A percentile compares a stretch with the other conserved stretches of the same genome.
Conservation (phyloP, 2,329 filamentous ascomycete genomes). For the Aspergillus pseudoviridinutans region DNA sequence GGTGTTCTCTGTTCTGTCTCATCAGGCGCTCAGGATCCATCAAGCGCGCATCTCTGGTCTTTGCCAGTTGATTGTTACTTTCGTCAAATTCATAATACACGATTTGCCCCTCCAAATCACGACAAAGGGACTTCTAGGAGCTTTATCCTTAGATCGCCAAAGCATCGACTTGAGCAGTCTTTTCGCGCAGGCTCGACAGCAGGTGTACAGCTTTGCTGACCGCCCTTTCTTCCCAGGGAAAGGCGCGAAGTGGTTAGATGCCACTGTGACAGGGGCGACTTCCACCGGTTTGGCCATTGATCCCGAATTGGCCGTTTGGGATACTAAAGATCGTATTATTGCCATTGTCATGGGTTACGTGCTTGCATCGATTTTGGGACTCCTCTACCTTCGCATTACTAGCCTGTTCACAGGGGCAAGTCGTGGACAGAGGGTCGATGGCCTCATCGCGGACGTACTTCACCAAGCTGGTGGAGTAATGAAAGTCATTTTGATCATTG, state of each 20-base stretch:
- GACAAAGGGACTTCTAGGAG: conserved; percentile 22
- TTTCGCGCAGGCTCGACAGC: conserved; percentile 15
- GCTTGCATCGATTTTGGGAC: conserved; percentile 68
- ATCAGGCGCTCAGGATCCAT: conserved; percentile 62
- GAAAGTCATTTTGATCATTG: conserved; percentile 97
- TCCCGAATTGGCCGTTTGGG: conserved; percentile 64
- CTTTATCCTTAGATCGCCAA: conserved; percentile 19
- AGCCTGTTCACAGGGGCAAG: conserved; percentile 61
- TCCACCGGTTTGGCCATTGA: conserved; percentile 41
- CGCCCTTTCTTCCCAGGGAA: conserved; percentile 20
- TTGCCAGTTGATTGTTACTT: conserved; percentile 38
- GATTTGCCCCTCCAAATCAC: conserved; percentile 34
- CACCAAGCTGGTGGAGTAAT: conserved; percentile 94
- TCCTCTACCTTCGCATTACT: conserved; percentile 73
- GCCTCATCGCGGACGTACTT: conserved; percentile 70
- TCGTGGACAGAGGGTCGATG: conserved; percentile 60
- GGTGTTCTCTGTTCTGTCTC: conserved; percentile 72
- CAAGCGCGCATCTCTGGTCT: conserved; percentile 50
- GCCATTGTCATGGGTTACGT: conserved; percentile 79
- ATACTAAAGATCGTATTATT: conserved; percentile 61
- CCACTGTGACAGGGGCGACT: conserved; percentile 16
- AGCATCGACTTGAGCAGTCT: conserved; percentile 14
- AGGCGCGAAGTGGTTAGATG: conserved; percentile 26
- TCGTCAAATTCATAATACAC: conserved; percentile 41
- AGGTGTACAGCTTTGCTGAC: conserved; percentile 18